Evolutionary conservation across 352 stramenopile species (phyloP).

Genomic region (Phytophthora macrochlamydospora): DNA sequence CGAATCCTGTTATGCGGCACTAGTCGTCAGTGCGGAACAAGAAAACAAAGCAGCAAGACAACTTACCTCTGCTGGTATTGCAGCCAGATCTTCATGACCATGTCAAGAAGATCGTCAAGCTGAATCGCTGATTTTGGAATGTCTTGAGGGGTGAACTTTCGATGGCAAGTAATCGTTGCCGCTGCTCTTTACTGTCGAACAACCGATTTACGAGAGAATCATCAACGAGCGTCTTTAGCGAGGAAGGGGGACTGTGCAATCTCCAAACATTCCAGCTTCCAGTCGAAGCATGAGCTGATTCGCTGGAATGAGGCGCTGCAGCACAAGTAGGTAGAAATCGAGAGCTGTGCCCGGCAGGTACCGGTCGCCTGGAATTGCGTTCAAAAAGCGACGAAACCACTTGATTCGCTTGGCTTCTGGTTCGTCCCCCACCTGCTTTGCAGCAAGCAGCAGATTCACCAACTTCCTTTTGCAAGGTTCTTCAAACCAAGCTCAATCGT

Average conservation of each 20-base stretch:
- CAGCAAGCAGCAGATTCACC: slow-evolving; percentile 45
- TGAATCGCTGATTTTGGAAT: slow-evolving; percentile 38
- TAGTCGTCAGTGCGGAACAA: too few relatives aligned
- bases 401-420: slow-evolving; percentile 64
- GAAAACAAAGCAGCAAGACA: background rate
- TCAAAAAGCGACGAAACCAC: slow-evolving; percentile 71
- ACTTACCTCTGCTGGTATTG: slow-evolving; percentile 61
- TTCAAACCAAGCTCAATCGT: slow-evolving; percentile 74
- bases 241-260: slow-evolving; percentile 46
- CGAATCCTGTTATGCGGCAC: too few relatives aligned
- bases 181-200: slow-evolving; percentile 56
- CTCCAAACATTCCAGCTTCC: slow-evolving; percentile 51
- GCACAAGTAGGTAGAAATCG: slow-evolving; percentile 59
- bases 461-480: slow-evolving; percentile 60
- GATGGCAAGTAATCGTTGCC: slow-evolving; percentile 43
- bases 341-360: slow-evolving; percentile 46
- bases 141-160: slow-evolving; percentile 23
- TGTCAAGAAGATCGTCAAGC: slow-evolving; percentile 73
- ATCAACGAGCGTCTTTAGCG: slow-evolving; percentile 50
- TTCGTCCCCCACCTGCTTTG: slow-evolving; percentile 39
- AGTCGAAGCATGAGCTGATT: slow-evolving; percentile 47
- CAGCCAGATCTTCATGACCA: slow-evolving; percentile 75
- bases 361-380: slow-evolving; percentile 33
- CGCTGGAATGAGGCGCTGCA: slow-evolving; percentile 52
- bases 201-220: slow-evolving; percentile 50